A percentile compares a stretch with the other conserved stretches of the same genome.
Evolutionary conservation across 495 filamentous ascomycete species (phyloP).

Genomic region (Penicillium manginii): DNA sequence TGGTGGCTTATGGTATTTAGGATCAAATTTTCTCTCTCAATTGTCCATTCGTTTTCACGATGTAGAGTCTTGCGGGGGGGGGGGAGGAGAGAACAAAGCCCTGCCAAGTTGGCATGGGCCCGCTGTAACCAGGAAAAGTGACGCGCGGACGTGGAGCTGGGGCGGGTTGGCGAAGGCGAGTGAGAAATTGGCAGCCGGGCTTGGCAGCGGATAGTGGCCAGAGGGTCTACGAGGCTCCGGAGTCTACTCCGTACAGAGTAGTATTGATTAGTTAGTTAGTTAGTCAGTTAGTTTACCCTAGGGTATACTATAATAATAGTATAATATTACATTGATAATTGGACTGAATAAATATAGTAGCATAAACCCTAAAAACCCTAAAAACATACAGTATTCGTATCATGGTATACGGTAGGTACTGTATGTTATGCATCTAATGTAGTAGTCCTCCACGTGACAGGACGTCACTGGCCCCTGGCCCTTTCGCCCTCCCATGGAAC

Average conservation of each 20-base stretch:
- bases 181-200: constrained; percentile 12
- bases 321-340: too few relatives aligned
- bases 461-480: constrained; percentile 2
- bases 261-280: too few relatives aligned
- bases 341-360: too few relatives aligned
- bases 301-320: too few relatives aligned
- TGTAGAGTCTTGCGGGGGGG: background rate
- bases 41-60: background rate
- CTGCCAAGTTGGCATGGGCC: constrained; percentile 4
- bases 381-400: too few relatives aligned
- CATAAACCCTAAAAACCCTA: too few relatives aligned
- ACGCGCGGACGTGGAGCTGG: constrained; percentile 33
- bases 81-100: background rate
- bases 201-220: constrained; percentile 23
- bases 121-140: constrained; percentile 7
- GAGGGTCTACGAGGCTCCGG: background rate
- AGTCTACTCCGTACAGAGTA: background rate
- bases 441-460: constrained; percentile 8
- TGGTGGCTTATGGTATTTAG: background rate
- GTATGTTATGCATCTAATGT: background rate
- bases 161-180: constrained; percentile 15
- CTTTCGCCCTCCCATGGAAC: constrained; percentile 23
- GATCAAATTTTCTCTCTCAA: too few relatives aligned
- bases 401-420: background rate
- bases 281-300: too few relatives aligned